These are phyloP conservation scores for Emmonsia crescens DNA, from an alignment of 2,329 filamentous ascomycete species.

Conservation along the genomic window DNA sequence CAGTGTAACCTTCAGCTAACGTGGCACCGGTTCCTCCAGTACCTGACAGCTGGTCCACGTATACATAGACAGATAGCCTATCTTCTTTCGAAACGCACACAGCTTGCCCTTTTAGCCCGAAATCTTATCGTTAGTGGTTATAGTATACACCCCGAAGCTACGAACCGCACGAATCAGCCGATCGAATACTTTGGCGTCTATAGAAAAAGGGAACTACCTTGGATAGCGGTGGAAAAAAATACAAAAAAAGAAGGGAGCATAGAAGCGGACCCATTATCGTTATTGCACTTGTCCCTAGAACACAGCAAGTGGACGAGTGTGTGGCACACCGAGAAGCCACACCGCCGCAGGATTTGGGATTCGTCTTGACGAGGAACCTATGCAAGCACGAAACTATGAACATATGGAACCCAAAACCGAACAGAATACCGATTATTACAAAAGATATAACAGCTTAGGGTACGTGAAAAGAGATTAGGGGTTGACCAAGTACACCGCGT, in stretches of 20 bases:
- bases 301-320: neutral
- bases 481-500: neutral
- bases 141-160: neutral
- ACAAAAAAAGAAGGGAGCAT: neutral
- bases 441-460: neutral
- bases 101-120: neutral
- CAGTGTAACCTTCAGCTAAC: neutral
- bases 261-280: neutral
- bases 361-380: neutral
- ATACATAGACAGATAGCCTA: neutral
- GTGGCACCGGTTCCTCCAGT: neutral
- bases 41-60: neutral
- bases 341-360: neutral
- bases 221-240: neutral
- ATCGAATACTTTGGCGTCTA: neutral
- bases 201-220: neutral
- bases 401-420: neutral
- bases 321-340: neutral
- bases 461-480: neutral
- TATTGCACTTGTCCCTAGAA: neutral
- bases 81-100: neutral
- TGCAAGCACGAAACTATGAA: neutral
- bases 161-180: neutral
- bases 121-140: neutral
- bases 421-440: neutral